Conservation (phyloP, 2,329 filamentous ascomycete species). For the Fusarium algeriense region DNA sequence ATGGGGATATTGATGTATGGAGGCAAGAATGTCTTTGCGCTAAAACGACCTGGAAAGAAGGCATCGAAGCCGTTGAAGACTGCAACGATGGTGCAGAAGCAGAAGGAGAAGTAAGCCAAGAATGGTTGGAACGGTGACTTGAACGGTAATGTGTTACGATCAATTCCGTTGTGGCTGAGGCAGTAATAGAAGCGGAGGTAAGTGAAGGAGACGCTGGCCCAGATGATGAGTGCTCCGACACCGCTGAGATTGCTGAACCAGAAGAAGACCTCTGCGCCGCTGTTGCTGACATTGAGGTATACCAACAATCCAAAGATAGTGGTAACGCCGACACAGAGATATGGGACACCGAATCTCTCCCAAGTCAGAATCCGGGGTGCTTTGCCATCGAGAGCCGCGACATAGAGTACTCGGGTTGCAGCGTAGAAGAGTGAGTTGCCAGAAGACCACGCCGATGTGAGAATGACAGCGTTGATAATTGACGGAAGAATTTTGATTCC, state of each 20-base stretch:
- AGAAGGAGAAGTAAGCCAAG: slow-evolving; percentile 70
- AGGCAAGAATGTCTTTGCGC: slow-evolving; percentile 70
- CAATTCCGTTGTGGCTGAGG: slow-evolving; percentile 63
- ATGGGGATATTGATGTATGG: slow-evolving; percentile 73
- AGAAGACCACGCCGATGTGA: slow-evolving; percentile 74
- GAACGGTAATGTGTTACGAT: slow-evolving; percentile 61
- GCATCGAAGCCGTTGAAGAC: slow-evolving; percentile 82
- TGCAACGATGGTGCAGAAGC: slow-evolving; percentile 69
- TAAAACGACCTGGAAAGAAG: slow-evolving; percentile 76
- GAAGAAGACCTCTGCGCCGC: slow-evolving; percentile 27
- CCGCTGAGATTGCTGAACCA: slow-evolving; percentile 32
- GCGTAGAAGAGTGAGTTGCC: slow-evolving; percentile 74
- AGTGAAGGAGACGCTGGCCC: slow-evolving; percentile 65
- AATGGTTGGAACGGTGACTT: slow-evolving; percentile 69
- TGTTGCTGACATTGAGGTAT: slow-evolving; percentile 44
- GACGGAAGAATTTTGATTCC: slow-evolving; percentile 73
- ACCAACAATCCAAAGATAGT: slow-evolving; percentile 11
- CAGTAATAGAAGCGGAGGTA: slow-evolving; percentile 54
- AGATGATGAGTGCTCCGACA: slow-evolving; percentile 46
- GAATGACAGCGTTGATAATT: slow-evolving; percentile 76
- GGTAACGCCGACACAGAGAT: slow-evolving; percentile 22
- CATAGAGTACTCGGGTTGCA: slow-evolving; percentile 76
- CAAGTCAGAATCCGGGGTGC: slow-evolving; percentile 53
- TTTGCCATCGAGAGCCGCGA: slow-evolving; percentile 74
- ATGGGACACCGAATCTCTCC: slow-evolving; percentile 29